These are phyloP conservation scores for Neotropicomus parvogracilis DNA, from an alignment of 1,284 basidiomycete species.

Conservation along the genomic window DNA sequence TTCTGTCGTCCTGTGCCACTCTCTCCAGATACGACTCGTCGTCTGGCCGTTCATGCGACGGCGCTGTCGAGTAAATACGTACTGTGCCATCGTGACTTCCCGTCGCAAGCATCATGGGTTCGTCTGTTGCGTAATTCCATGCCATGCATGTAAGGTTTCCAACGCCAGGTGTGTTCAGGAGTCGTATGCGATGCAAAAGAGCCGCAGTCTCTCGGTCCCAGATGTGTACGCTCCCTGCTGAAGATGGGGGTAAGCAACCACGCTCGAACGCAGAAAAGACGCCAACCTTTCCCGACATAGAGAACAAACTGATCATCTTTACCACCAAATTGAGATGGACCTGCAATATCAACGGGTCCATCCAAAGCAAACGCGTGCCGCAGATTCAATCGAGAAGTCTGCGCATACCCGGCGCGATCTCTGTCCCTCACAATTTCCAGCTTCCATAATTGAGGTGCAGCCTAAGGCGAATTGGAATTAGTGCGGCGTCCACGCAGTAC, in stretches of 20 bases:
- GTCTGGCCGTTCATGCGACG: conserved; percentile 22
- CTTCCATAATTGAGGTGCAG: conserved; percentile 78
- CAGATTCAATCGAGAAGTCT: conserved; percentile 47
- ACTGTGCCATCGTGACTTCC: conserved; percentile 73
- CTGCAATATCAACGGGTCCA: conserved; percentile 65
- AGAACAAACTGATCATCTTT: conserved; percentile 71
- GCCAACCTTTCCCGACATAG: conserved; percentile 67
- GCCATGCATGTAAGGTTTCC: conserved; percentile 74
- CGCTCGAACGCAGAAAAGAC: conserved; percentile 8
- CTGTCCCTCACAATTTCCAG: conserved; percentile 60
- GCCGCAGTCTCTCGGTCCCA: conserved; percentile 77
- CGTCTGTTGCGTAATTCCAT: conserved; percentile 64
- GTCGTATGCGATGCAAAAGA: conserved; percentile 60
- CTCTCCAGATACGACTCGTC: conserved; percentile 27
- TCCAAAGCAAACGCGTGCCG: conserved; percentile 74
- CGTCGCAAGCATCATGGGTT: conserved; percentile 76
- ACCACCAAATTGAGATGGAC: conserved; percentile 76
- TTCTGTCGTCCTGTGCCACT: conserved; percentile 23
- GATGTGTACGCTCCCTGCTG: conserved; percentile 78
- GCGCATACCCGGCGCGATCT: conserved; percentile 32
- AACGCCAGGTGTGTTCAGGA: conserved; percentile 40
- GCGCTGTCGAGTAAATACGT: conserved; percentile 58
- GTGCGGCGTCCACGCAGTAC: background rate
- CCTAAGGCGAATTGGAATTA: conserved; percentile 38
- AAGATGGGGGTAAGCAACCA: conserved; percentile 8